phyloP scores from a whole-genome alignment of 2,329 filamentous ascomycete genomes.

The Neonectria coccinea region DNA sequence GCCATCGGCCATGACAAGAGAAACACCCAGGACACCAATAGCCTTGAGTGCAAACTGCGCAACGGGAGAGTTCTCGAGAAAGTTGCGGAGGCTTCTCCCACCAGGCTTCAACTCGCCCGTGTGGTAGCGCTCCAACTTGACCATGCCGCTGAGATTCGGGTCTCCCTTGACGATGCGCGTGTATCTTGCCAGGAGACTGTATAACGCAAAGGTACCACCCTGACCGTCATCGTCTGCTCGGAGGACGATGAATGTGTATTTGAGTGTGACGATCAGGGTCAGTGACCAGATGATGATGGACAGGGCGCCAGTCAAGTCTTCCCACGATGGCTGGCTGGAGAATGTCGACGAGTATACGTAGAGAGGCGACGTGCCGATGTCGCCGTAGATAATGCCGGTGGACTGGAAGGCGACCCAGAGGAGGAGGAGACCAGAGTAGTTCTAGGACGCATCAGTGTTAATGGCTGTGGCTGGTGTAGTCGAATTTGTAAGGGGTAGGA shows the following conservation, averaged over 20 bases:
- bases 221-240: slow-evolving; percentile 76
- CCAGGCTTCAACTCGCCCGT: slow-evolving; percentile 65
- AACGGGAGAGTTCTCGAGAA: slow-evolving; percentile 64
- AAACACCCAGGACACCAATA: slow-evolving; percentile 72
- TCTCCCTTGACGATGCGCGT: slow-evolving; percentile 69
- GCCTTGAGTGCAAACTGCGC: slow-evolving; percentile 66
- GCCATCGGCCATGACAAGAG: slow-evolving; percentile 73
- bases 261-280: slow-evolving; percentile 74
- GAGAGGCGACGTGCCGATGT: slow-evolving; percentile 73
- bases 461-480: neutral
- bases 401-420: slow-evolving; percentile 69
- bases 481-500: no score
- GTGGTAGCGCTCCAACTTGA: slow-evolving; percentile 68
- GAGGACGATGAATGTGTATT: slow-evolving; percentile 74
- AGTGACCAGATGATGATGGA: slow-evolving; percentile 76
- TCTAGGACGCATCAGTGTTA: slow-evolving; percentile 9
- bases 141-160: slow-evolving; percentile 58
- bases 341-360: slow-evolving; percentile 77
- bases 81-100: slow-evolving; percentile 62
- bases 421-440: slow-evolving; percentile 31
- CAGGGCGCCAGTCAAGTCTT: slow-evolving; percentile 70
- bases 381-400: slow-evolving; percentile 74
- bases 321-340: slow-evolving; percentile 61
- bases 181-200: slow-evolving; percentile 69
- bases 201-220: slow-evolving; percentile 75